Conservation (phyloP, 2,329 filamentous ascomycete genomes). For the Paecilomyces sp. region DNA sequence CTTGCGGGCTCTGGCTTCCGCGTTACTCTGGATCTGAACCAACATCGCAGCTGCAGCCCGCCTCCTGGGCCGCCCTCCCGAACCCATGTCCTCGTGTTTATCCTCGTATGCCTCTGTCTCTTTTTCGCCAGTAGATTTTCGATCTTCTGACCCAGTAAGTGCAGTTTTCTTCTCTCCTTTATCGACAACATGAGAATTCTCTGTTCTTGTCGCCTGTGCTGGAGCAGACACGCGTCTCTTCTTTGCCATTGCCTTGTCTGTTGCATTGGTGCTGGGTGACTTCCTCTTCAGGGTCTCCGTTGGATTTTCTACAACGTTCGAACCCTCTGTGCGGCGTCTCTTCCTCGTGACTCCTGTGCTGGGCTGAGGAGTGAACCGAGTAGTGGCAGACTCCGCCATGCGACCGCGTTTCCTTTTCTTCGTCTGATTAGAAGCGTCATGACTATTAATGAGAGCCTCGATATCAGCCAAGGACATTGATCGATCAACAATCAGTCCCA, state of each 20-base stretch:
- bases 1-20: conserved; percentile 11
- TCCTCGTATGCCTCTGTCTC: conserved; percentile 1
- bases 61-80: conserved; percentile 15
- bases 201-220: neutral
- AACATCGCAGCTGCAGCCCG: conserved; percentile 14
- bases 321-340: conserved; percentile 7
- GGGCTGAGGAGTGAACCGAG: neutral
- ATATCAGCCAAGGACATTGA: conserved; percentile 13
- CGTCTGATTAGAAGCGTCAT: conserved; percentile 4
- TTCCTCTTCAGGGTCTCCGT: neutral
- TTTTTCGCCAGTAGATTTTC: conserved; percentile 1
- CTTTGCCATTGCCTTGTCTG: neutral
- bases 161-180: neutral
- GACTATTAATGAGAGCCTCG: conserved; percentile 10
- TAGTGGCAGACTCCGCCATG: neutral
- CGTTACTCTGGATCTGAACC: conserved; percentile 12
- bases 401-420: conserved; percentile 3
- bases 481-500: conserved; percentile 12
- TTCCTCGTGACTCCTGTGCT: conserved; percentile 1
- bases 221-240: neutral
- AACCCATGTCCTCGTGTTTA: conserved; percentile 1
- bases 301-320: neutral
- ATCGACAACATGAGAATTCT: neutral
- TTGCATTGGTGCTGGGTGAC: neutral
- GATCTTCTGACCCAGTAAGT: neutral